These are phyloP conservation scores for Tausonia pullulans DNA, from an alignment of 1,284 basidiomycete genomes.

Conservation along the genomic window DNA sequence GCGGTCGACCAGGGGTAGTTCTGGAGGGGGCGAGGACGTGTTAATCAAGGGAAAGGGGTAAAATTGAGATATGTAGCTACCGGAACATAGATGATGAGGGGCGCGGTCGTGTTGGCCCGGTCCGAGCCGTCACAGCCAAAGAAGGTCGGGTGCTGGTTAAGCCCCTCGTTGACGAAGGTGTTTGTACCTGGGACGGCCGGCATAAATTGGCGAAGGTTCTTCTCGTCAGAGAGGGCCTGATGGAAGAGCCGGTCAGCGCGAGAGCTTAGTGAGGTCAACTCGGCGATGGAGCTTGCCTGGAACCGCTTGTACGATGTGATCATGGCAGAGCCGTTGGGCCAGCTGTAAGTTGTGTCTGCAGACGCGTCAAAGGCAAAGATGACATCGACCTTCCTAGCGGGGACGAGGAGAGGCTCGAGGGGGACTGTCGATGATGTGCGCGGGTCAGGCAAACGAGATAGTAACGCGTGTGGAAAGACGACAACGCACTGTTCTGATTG, in stretches of 20 bases:
- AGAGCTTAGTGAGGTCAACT: neutral
- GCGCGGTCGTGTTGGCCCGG: conserved; percentile 4
- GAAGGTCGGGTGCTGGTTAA: conserved; percentile 42
- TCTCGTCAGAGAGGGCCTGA: neutral
- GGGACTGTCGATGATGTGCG: conserved; percentile 35
- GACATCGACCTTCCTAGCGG: conserved; percentile 39
- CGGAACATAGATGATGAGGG: conserved; percentile 17
- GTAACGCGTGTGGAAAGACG: neutral
- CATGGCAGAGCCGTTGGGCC: conserved; percentile 42
- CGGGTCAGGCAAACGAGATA: neutral
- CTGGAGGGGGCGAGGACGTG: conserved; percentile 33
- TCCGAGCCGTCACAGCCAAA: conserved; percentile 31
- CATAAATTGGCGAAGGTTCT: conserved; percentile 24
- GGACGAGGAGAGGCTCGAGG: conserved; percentile 41
- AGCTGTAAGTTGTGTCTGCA: conserved; percentile 39
- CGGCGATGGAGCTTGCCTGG: conserved; percentile 1
- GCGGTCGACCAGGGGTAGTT: conserved; percentile 37
- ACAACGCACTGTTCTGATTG: conserved; percentile 23
- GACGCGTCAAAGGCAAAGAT: conserved; percentile 44
- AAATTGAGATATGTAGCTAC: neutral
- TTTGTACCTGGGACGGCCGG: conserved; percentile 36
- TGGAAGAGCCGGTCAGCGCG: neutral
- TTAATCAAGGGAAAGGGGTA: conserved; percentile 25
- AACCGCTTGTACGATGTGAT: conserved; percentile 26
- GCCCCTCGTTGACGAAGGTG: conserved; percentile 41